A percentile compares a stretch with the other conserved stretches of the same genome.
These are phyloP conservation scores for Spongospora subterranea DNA, from an alignment of 208 protist genomes.

Conservation along the genomic window DNA sequence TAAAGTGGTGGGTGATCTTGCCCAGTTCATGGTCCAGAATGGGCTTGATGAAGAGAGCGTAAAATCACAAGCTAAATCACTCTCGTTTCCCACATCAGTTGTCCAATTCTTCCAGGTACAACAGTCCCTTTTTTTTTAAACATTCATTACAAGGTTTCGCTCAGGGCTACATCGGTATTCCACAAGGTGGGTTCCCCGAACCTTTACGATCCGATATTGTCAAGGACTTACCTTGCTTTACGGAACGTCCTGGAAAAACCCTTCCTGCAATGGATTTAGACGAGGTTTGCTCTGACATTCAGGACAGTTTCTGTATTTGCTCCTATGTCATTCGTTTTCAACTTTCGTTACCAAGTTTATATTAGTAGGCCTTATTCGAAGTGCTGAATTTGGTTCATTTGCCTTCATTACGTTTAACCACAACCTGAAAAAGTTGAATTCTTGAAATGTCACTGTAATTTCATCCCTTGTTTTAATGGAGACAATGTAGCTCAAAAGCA, in stretches of 20 bases:
- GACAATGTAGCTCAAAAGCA: neutral
- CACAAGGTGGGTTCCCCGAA: conserved; percentile 78
- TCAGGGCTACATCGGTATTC: conserved; percentile 72
- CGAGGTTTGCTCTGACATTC: no score
- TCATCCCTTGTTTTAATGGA: no score
- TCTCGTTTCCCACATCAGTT: conserved; percentile 78
- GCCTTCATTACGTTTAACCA: no score
- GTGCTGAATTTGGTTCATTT: no score
- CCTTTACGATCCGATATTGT: conserved; percentile 68
- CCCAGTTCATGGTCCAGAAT: conserved; percentile 81
- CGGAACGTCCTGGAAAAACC: conserved; percentile 72
- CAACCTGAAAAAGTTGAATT: no score
- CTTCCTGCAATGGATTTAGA: conserved; percentile 76
- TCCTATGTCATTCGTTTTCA: no score
- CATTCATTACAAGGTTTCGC: neutral
- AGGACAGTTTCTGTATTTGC: no score
- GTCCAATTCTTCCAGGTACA: conserved; percentile 78
- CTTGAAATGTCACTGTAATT: no score
- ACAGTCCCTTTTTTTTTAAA: neutral
- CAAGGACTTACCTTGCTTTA: conserved; percentile 62
- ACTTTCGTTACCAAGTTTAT: no score
- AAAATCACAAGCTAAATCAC: conserved; percentile 67
- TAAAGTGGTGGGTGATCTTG: conserved; percentile 83
- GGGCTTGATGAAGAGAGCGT: conserved; percentile 65
- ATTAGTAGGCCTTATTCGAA: no score